Percentiles rank a stretch among this genome's conserved stretches.
Conservation (phyloP, 495 filamentous ascomycete species). For the Pyrenopolyporus hunteri region DNA sequence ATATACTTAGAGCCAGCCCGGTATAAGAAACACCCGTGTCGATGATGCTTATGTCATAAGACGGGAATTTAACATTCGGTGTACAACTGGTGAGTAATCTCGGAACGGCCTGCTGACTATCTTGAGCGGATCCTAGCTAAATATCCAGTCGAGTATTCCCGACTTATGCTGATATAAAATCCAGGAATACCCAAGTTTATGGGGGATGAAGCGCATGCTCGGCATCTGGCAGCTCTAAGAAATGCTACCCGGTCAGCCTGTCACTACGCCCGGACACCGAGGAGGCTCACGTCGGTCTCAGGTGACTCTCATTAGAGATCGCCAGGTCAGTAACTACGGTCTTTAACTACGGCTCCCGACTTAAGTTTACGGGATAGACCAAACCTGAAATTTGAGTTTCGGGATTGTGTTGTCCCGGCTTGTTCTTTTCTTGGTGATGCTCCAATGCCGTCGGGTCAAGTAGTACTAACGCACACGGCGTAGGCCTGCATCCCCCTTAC, state of each 20-base stretch:
- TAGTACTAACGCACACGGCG: constrained; percentile 16
- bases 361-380: not conserved
- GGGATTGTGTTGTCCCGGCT: constrained; percentile 1
- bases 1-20: constrained; percentile 3
- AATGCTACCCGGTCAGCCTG: constrained; percentile 36
- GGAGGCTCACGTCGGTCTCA: constrained; percentile 40
- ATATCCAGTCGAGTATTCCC: not conserved
- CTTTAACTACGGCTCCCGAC: not conserved
- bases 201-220: constrained; percentile 33
- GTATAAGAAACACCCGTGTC: constrained; percentile 24
- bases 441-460: not conserved
- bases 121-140: constrained; percentile 2
- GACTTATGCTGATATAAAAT: constrained; percentile 34
- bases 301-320: constrained; percentile 38
- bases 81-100: constrained; percentile 36
- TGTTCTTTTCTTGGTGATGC: constrained; percentile 1
- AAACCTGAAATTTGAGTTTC: not conserved
- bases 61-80: constrained; percentile 14
- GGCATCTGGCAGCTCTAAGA: constrained; percentile 36
- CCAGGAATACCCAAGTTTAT: constrained; percentile 33
- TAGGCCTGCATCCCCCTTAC: constrained; percentile 51
- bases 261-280: constrained; percentile 36
- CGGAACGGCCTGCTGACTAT: constrained; percentile 29
- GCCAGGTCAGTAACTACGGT: constrained; percentile 29
- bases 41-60: constrained; percentile 40